A percentile compares a stretch with the other conserved stretches of the same genome.
These are phyloP conservation scores for Diplodia sapinea DNA, from an alignment of 2,329 filamentous ascomycete species.

Conservation along the genomic window DNA sequence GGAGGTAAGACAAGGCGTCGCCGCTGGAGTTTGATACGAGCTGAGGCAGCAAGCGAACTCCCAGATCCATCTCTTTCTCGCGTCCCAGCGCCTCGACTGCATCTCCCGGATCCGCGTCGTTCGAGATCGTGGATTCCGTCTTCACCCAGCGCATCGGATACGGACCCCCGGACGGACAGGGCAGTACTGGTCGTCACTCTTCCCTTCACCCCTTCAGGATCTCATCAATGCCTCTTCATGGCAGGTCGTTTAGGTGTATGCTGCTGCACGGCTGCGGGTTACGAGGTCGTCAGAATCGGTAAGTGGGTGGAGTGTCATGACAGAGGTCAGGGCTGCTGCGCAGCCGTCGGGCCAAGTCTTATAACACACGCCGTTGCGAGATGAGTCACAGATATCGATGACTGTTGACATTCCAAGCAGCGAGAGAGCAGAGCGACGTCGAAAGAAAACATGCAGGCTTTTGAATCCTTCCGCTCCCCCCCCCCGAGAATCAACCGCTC, in stretches of 20 bases:
- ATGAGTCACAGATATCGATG: not conserved
- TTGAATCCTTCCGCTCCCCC: slow-evolving; percentile 8
- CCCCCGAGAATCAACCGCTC: slow-evolving; percentile 7
- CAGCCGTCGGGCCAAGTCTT: not conserved
- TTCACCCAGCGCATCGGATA: not conserved
- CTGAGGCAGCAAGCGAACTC: not conserved
- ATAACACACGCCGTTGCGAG: not conserved
- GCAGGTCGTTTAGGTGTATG: not conserved
- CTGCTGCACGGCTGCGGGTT: not conserved
- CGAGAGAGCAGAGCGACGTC: slow-evolving; percentile 3
- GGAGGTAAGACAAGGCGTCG: not conserved
- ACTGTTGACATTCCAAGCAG: not conserved
- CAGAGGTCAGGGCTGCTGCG: not conserved
- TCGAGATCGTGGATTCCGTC: not conserved
- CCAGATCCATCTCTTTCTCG: not conserved
- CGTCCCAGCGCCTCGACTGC: not conserved
- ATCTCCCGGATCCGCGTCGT: not conserved
- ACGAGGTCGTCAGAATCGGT: not conserved
- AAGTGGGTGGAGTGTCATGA: not conserved
- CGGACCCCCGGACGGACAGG: not conserved
- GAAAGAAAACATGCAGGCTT: slow-evolving; percentile 10
- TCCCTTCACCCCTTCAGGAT: not conserved
- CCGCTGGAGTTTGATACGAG: not conserved
- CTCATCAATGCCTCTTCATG: too few species aligned
- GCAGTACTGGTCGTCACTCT: not conserved